A percentile compares a stretch with the other conserved stretches of the same genome.
Conservation (phyloP, 2,329 filamentous ascomycete genomes). For the Verticillium longisporum region DNA sequence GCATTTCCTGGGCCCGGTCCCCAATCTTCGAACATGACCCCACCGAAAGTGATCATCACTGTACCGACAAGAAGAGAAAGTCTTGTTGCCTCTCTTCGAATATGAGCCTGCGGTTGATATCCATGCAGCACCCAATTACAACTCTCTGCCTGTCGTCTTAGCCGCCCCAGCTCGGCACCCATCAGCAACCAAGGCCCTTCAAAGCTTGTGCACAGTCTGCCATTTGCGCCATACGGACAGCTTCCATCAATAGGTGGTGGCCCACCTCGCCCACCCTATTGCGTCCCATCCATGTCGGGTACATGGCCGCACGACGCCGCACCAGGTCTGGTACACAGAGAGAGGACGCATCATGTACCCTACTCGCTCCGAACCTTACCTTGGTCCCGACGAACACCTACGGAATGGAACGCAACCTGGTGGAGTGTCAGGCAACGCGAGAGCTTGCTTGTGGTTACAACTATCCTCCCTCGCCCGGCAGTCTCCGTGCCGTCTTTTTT, state of each 20-base stretch:
- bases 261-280: neutral
- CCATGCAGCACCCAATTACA: neutral
- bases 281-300: neutral
- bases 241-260: neutral
- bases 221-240: neutral
- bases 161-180: neutral
- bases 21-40: neutral
- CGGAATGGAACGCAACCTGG: neutral
- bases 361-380: neutral
- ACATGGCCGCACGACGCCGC: neutral
- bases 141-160: neutral
- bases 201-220: neutral
- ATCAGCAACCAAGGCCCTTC: neutral
- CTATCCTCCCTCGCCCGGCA: neutral
- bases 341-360: neutral
- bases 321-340: neutral
- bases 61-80: neutral
- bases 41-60: neutral
- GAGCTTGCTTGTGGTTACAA: neutral
- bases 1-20: neutral
- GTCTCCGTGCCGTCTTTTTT: neutral
- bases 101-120: neutral
- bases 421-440: neutral
- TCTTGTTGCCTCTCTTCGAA: neutral
- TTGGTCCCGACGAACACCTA: neutral